Conservation (phyloP, 2,329 filamentous ascomycete species). For the Ascocoryne sarcoides region DNA sequence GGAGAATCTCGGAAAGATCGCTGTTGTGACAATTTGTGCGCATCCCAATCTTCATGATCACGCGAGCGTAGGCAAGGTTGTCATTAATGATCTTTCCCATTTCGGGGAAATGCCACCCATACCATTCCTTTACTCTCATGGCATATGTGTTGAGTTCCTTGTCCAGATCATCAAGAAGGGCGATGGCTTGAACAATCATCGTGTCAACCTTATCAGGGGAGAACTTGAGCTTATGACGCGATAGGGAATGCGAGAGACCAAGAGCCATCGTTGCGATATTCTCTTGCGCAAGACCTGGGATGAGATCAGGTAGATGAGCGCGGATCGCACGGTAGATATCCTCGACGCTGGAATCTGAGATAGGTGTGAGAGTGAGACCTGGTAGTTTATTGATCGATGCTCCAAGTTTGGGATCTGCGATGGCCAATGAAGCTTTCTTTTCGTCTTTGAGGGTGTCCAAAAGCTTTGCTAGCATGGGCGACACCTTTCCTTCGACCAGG, state of each 20-base stretch:
- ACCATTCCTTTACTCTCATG: slow-evolving; percentile 99
- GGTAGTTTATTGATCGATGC: slow-evolving; percentile 89
- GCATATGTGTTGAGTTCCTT: slow-evolving; percentile 99
- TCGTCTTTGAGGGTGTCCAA: slow-evolving; percentile 91
- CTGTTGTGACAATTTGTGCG: slow-evolving; percentile 67
- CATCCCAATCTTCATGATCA: slow-evolving; percentile 85
- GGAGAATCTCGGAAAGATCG: slow-evolving; percentile 83
- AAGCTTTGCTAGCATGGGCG: slow-evolving; percentile 71
- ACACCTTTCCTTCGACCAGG: slow-evolving; percentile 89
- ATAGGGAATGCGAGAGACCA: slow-evolving; percentile 93
- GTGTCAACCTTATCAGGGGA: slow-evolving; percentile 97
- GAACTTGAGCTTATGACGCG: slow-evolving; percentile 97
- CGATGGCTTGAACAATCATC: slow-evolving; percentile 98
- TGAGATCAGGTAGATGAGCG: slow-evolving; percentile 79
- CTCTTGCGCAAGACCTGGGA: slow-evolving; percentile 76
- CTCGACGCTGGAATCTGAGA: slow-evolving; percentile 72
- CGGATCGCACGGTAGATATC: slow-evolving; percentile 94
- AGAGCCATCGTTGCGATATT: slow-evolving; percentile 92
- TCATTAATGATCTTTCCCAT: slow-evolving; percentile 95
- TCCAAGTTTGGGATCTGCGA: slow-evolving; percentile 87
- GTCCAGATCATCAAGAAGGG: slow-evolving; percentile 88
- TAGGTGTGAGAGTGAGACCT: slow-evolving; percentile 72
- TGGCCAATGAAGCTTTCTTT: slow-evolving; percentile 91
- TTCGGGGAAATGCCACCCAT: slow-evolving; percentile 99
- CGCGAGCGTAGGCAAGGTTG: slow-evolving; percentile 85